Evolutionary conservation across 2,329 filamentous ascomycete genomes (phyloP), one percentile per base, ranked within the genome.

Genomic region (Fusarium transvaalense): DNA sequence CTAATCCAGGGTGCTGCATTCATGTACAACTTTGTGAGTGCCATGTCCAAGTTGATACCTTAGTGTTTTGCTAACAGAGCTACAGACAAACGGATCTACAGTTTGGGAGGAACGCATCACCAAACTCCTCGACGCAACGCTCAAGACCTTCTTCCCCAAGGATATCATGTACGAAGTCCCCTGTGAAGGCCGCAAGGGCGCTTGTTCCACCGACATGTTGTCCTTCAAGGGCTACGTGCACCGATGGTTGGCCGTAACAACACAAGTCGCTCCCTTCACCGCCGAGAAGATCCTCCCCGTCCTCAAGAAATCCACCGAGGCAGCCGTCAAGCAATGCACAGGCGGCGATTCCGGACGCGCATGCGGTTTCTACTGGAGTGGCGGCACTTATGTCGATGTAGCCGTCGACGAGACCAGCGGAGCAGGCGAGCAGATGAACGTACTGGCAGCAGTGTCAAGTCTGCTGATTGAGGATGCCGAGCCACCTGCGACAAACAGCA

Each of bases 141-240:
- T 85, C 19, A 73, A 79, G n/a, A 78, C 82, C 63, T 88, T 88
- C 78, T 88, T 88, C 79, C 82, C 82, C 41, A 78, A 86, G 15
- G 84, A 84, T 41, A 82, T 91, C 68, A 88, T 91, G 71, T 88
- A 81, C 57, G 92, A 95, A 77, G 79, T 87, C 4, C 82, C 88
- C 14, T 95, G 92, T 79, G 91, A 93, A 70, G 72, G 75, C 34
- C 71, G 76, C 29, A 79, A 83, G 4, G 79, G 75, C 23, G 84
- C 80, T 21, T 95, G 92, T 81, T 89, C 89, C 60, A 83, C 86
- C 47, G 92, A 95, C 72, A 91, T 93, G 83, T 78, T 87, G 62
- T 87, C 88, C 3, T 94, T 91, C 85, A 92, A 92, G 78, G 90
- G 90, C 38, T 89, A 90, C 60, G 81, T 92, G 19, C 84, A 88